These are phyloP conservation scores for Emergomyces orientalis DNA, from an alignment of 2,329 filamentous ascomycete genomes.

Conservation along the genomic window DNA sequence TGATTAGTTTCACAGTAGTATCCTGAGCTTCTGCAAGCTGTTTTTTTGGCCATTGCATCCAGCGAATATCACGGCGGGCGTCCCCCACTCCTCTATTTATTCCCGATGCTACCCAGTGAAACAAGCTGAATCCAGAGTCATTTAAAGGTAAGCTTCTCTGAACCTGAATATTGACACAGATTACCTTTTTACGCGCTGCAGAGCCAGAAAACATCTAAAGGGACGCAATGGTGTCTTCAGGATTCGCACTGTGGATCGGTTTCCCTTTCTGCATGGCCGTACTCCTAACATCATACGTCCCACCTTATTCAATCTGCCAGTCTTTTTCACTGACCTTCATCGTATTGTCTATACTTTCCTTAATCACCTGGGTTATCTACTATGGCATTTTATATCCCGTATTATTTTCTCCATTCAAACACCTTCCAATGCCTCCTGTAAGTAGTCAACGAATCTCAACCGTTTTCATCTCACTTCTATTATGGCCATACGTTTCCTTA, in stretches of 20 bases:
- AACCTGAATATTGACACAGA: background rate
- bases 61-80: background rate
- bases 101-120: background rate
- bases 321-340: slow-evolving; percentile 10
- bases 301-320: background rate
- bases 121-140: background rate
- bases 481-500: background rate
- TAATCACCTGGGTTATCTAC: slow-evolving; percentile 18
- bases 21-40: too few species aligned
- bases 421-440: slow-evolving; percentile 47
- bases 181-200: background rate
- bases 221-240: background rate
- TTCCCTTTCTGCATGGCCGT: background rate
- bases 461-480: slow-evolving; percentile 4
- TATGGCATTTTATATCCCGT: slow-evolving; percentile 47
- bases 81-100: too few species aligned
- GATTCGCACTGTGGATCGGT: background rate
- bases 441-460: slow-evolving; percentile 15
- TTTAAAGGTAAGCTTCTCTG: too few species aligned
- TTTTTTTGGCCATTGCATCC: background rate
- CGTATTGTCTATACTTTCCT: background rate
- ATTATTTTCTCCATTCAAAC: slow-evolving; percentile 49
- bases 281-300: background rate
- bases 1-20: too few species aligned
- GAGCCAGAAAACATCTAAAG: background rate